These are phyloP conservation scores for Populus simonii DNA, from an alignment of 345 rosid genomes.

Conservation along the genomic window DNA sequence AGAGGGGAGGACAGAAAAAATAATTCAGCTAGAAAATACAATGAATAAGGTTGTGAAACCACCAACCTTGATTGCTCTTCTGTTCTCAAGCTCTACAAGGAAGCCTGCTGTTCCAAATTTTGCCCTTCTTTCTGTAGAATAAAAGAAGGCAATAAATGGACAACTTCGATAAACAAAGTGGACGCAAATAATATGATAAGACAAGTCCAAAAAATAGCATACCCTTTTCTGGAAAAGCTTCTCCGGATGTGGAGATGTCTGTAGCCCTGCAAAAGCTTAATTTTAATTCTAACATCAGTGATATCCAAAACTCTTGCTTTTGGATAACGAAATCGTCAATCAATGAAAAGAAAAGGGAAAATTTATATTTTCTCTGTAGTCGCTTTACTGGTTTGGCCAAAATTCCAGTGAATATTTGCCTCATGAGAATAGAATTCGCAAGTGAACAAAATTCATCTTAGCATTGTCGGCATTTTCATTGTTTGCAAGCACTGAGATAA, in stretches of 20 bases:
- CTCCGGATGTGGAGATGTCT: constrained; percentile 18
- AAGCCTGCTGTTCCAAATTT: constrained; percentile 55
- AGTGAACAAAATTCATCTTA: background rate
- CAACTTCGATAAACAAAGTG: background rate
- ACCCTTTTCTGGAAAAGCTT: constrained; percentile 30
- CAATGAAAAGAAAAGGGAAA: background rate
- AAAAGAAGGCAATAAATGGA: background rate
- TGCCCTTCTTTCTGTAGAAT: constrained; percentile 22
- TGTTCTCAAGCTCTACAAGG: constrained; percentile 62
- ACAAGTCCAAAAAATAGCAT: background rate
- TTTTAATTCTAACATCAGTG: background rate
- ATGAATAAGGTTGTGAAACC: constrained; percentile 2
- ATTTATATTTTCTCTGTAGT: too few species aligned
- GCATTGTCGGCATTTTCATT: background rate
- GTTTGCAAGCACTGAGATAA: background rate
- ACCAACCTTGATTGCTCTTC: constrained; percentile 69
- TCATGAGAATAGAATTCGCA: background rate
- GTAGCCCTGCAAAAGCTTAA: constrained; percentile 24
- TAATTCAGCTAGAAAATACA: background rate
- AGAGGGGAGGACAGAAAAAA: background rate
- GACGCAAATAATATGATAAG: background rate
- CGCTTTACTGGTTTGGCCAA: too few species aligned
- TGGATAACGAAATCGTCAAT: background rate
- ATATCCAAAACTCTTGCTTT: too few species aligned
- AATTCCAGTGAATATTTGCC: background rate